Conservation (phyloP, 2,329 filamentous ascomycete species). For the Fusarium guadeloupense region DNA sequence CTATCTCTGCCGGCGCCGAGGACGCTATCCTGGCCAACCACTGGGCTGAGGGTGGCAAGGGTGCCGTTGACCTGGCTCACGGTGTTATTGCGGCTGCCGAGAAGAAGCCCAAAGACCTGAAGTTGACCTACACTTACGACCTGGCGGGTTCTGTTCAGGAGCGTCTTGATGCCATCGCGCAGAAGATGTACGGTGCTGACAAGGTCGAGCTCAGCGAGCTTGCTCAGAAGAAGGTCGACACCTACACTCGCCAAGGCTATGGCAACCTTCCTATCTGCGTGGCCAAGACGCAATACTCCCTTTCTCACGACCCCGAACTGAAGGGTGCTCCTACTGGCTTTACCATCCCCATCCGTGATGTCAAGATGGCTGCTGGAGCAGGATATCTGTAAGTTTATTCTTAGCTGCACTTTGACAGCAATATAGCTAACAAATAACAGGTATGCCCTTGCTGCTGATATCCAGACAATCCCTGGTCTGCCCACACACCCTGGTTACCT, state of each 20-base stretch:
- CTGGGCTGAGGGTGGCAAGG: constrained; percentile 94
- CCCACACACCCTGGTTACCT: constrained; percentile 95
- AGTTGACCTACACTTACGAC: constrained; percentile 89
- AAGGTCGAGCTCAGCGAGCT: constrained; percentile 93
- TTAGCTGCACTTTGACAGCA: neutral
- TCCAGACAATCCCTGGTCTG: constrained; percentile 96
- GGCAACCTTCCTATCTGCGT: constrained; percentile 94
- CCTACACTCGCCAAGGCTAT: constrained; percentile 91
- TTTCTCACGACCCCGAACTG: constrained; percentile 90
- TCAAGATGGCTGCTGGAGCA: constrained; percentile 91
- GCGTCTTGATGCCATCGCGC: constrained; percentile 89
- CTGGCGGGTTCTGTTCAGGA: constrained; percentile 83
- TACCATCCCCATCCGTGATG: constrained; percentile 92
- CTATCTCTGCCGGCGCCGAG: constrained; percentile 89
- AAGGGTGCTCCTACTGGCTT: constrained; percentile 97
- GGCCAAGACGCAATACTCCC: constrained; percentile 97
- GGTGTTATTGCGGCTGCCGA: constrained; percentile 84
- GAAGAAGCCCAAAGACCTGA: constrained; percentile 88
- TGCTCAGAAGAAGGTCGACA: constrained; percentile 95
- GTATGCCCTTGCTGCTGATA: constrained; percentile 94
- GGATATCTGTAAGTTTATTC: constrained; percentile 78
- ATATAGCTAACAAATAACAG: constrained; percentile 57
- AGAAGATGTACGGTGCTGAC: constrained; percentile 92
- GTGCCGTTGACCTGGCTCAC: constrained; percentile 87
- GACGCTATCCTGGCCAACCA: constrained; percentile 95